Evolutionary conservation across 352 stramenopile species (phyloP).

Genomic region (Phytopythium ostracodes): DNA sequence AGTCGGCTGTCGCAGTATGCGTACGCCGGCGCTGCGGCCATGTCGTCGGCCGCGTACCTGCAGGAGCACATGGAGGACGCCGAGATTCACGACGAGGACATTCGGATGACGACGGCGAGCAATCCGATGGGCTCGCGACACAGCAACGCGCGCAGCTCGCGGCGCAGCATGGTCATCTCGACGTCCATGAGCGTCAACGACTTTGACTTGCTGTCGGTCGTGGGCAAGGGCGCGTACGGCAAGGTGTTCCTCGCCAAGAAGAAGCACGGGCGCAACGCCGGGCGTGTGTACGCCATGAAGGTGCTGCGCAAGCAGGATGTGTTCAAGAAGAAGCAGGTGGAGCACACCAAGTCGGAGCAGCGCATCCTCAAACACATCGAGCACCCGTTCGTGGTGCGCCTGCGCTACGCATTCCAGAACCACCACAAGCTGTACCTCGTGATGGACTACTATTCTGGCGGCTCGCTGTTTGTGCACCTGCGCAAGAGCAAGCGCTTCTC

Average conservation of each 20-base stretch:
- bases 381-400: constrained; percentile 85
- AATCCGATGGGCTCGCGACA: constrained; percentile 26
- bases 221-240: constrained; percentile 85
- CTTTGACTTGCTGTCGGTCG: constrained; percentile 81
- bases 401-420: constrained; percentile 89
- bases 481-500: constrained; percentile 70
- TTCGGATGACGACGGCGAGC: neutral
- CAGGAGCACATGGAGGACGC: constrained; percentile 71
- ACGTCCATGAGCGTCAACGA: constrained; percentile 64
- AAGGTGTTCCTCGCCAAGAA: constrained; percentile 87
- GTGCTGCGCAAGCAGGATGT: constrained; percentile 84
- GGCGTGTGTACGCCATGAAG: constrained; percentile 88
- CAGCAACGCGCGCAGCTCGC: constrained; percentile 38
- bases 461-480: constrained; percentile 83
- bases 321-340: constrained; percentile 83
- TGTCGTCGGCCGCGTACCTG: constrained; percentile 43
- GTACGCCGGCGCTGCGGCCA: constrained; percentile 50
- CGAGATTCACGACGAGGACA: constrained; percentile 58
- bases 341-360: constrained; percentile 88
- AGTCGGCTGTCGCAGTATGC: constrained; percentile 67
- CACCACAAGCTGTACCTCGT: constrained; percentile 86
- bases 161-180: constrained; percentile 80
- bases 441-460: constrained; percentile 88
- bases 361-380: constrained; percentile 86
- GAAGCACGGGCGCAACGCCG: constrained; percentile 60